phyloP scores from a whole-genome alignment of 306 rosid genomes.

The Rosa lucieae region DNA sequence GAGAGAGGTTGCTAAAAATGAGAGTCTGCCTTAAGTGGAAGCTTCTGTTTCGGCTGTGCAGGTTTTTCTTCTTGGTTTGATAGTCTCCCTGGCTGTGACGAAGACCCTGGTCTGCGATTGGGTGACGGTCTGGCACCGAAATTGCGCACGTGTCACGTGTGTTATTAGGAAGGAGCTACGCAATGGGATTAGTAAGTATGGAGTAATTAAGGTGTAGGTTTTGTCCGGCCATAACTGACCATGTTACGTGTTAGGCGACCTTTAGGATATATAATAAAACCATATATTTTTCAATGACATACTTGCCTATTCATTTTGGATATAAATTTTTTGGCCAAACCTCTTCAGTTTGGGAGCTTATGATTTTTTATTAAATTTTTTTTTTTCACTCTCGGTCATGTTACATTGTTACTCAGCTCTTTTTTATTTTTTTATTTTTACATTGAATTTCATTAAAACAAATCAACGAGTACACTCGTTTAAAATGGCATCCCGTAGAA shows the following conservation, averaged over 20 bases:
- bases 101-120: neutral
- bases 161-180: conserved; percentile 23
- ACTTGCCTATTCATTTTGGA: too few relatives aligned
- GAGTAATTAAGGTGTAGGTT: neutral
- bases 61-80: neutral
- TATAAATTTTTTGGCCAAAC: too few relatives aligned
- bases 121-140: neutral
- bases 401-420: too few relatives aligned
- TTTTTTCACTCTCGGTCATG: too few relatives aligned
- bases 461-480: too few relatives aligned
- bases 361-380: too few relatives aligned
- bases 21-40: conserved; percentile 26
- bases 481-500: too few relatives aligned
- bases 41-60: conserved; percentile 29
- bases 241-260: neutral
- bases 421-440: too few relatives aligned
- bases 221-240: conserved; percentile 1
- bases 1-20: neutral
- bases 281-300: too few relatives aligned
- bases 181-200: neutral
- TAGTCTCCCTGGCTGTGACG: neutral
- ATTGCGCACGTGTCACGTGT: conserved; percentile 35
- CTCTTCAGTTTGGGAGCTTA: too few relatives aligned
- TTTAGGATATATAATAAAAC: too few relatives aligned
- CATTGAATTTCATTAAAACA: too few relatives aligned